Base-by-base conservation (phyloP, 805 yeast genomes). In the Nakazawaea ernobii region DNA sequence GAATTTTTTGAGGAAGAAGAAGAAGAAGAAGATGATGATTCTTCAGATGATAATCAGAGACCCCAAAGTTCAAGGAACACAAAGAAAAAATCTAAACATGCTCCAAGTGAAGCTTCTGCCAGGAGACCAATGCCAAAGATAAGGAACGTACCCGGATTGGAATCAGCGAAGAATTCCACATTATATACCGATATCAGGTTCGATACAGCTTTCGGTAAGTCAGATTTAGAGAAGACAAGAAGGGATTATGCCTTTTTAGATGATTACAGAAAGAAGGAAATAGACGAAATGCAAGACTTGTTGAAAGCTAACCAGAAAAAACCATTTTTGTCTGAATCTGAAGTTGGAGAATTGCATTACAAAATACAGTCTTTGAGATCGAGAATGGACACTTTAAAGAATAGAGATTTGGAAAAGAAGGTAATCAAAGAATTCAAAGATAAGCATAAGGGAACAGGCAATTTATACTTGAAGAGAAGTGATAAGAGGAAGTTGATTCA, bases 161-260 rank as follows among this genome's bases (percentile, higher is more conserved):
- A 70, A 42, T 58, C 64, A 24, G 66, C 68, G 24, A 70, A 63
- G 53, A 56, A 63, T 43, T 56, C 63, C 13, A 70, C 69, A 13
- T 65, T 84, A 28, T 83, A 85, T 60, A 75, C 79, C 42, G 99
- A 94, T 67, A 84, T 95, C 32, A 74, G 99, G 55, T 94, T 94
- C 62, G 97, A 94, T 63, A 77, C 92, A 2, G 90, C 96, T 0
- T 80, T 80, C 53, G 98, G 98, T 49, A 84, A 80, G 56, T 87
- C 94, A 1, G 92, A 91, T 60, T 66, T 77, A 49, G 68, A 71
- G 30, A 71, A 74, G 49, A 77, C 86, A 14, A 73, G 97, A 51
- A 78, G 80, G 57, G 83, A 92, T 58, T 94, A 94, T 67, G 75
- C 79, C 39, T 94, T 94, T 60, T 67, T 94, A 49, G 96, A 90